phyloP scores from a whole-genome alignment of 2,329 filamentous ascomycete species.

The Alternaria atra region DNA sequence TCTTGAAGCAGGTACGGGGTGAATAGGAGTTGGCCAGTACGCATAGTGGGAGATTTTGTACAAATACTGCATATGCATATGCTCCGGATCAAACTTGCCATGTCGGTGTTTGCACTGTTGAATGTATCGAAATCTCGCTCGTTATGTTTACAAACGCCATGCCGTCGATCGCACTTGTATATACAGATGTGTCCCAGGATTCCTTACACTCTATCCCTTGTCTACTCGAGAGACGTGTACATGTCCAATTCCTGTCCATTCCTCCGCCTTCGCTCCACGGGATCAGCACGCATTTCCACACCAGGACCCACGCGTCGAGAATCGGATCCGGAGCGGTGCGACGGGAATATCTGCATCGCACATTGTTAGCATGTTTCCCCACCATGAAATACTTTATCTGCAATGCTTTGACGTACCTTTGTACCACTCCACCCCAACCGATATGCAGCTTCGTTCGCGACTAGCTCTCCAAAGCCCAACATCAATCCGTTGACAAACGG shows the following conservation, averaged over 20 bases:
- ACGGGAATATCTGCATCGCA: constrained; percentile 63
- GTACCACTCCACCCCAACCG: constrained; percentile 92
- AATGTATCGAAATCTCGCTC: neutral
- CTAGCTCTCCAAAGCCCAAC: constrained; percentile 95
- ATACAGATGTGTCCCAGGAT: neutral
- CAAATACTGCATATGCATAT: constrained; percentile 26
- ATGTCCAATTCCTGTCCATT: constrained; percentile 67
- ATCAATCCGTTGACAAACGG: constrained; percentile 98
- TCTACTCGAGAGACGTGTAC: constrained; percentile 73
- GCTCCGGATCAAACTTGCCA: constrained; percentile 9
- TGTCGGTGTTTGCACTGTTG: neutral
- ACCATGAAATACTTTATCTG: neutral
- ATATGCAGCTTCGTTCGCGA: constrained; percentile 95
- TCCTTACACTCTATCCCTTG: neutral
- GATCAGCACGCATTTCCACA: constrained; percentile 78
- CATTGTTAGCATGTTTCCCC: neutral
- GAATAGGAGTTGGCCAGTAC: neutral
- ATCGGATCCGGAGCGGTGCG: constrained; percentile 61
- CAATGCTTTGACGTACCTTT: constrained; percentile 69
- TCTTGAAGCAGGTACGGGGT: neutral
- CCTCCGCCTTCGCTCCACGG: constrained; percentile 63
- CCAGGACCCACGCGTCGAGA: constrained; percentile 78
- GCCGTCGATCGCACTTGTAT: neutral
- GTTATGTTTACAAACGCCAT: neutral
- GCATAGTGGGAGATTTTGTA: constrained; percentile 18